Conservation (phyloP, 2,329 filamentous ascomycete species). For the Penicillium griseofulvum region DNA sequence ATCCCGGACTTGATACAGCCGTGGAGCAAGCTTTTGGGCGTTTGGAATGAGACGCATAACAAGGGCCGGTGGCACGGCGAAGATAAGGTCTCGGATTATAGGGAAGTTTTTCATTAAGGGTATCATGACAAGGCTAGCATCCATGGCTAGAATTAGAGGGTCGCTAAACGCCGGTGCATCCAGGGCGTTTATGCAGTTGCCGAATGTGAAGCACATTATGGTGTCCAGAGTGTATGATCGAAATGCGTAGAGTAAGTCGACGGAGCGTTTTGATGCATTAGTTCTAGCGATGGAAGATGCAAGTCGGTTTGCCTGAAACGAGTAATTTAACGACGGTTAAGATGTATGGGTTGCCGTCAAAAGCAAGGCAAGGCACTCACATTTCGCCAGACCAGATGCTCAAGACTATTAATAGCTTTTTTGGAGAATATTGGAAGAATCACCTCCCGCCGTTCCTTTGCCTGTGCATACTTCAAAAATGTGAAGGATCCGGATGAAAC, state of each 20-base stretch:
- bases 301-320: neutral
- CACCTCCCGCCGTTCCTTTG: slow-evolving; percentile 10
- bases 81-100: neutral
- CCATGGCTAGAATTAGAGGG: neutral
- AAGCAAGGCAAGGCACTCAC: neutral
- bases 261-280: neutral
- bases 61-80: neutral
- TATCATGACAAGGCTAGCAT: neutral
- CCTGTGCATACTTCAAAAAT: slow-evolving; percentile 11
- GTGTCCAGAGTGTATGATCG: slow-evolving; percentile 11
- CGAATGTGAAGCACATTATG: slow-evolving; percentile 13
- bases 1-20: neutral
- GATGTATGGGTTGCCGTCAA: neutral
- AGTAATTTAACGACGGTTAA: neutral
- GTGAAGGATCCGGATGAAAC: slow-evolving; percentile 8
- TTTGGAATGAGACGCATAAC: neutral
- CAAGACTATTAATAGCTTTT: slow-evolving; percentile 7
- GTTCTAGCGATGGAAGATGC: neutral
- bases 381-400: slow-evolving; percentile 12
- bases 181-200: slow-evolving; percentile 7
- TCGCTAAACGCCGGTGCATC: slow-evolving; percentile 10
- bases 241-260: neutral
- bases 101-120: neutral
- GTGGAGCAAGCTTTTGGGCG: neutral
- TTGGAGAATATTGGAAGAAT: slow-evolving; percentile 12